phyloP scores from a whole-genome alignment of 1,284 basidiomycete species.

The Apiotrichum porosum region DNA sequence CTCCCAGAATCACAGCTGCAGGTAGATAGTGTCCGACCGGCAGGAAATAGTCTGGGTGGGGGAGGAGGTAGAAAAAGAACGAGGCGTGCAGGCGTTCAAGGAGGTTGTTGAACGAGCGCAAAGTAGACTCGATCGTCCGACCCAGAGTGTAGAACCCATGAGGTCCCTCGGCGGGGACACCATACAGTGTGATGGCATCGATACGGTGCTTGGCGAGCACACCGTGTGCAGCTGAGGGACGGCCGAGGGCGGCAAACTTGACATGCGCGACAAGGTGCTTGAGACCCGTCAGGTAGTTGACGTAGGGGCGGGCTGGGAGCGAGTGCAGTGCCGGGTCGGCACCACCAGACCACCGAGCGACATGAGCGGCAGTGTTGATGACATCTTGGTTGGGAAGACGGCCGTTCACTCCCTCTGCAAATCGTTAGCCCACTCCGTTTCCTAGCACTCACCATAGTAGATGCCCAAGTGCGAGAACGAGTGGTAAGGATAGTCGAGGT shows the following conservation, averaged over 20 bases:
- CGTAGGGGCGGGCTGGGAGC: slow-evolving; percentile 48
- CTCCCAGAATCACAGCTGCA: slow-evolving; percentile 71
- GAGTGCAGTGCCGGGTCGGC: slow-evolving; percentile 75
- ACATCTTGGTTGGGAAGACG: slow-evolving; percentile 94
- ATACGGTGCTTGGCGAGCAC: slow-evolving; percentile 66
- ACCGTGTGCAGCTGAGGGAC: slow-evolving; percentile 50
- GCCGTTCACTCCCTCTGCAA: slow-evolving; percentile 90
- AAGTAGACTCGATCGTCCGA: slow-evolving; percentile 74
- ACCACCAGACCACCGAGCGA: slow-evolving; percentile 65
- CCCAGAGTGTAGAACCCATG: slow-evolving; percentile 94
- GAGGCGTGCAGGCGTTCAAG: slow-evolving; percentile 90
- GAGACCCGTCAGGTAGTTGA: slow-evolving; percentile 21
- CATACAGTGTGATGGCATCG: slow-evolving; percentile 88
- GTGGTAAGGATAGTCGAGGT: slow-evolving; percentile 93
- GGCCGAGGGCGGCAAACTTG: slow-evolving; percentile 39
- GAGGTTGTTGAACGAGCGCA: slow-evolving; percentile 85
- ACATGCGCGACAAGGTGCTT: slow-evolving; percentile 39
- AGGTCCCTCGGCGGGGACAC: slow-evolving; percentile 78
- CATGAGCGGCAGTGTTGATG: slow-evolving; percentile 72
- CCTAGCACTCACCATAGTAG: slow-evolving; percentile 66
- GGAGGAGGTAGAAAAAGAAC: slow-evolving; percentile 88
- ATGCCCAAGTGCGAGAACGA: slow-evolving; percentile 90
- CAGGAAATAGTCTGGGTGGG: slow-evolving; percentile 68
- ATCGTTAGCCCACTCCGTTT: neutral
- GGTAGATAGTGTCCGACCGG: slow-evolving; percentile 87